phyloP scores from a whole-genome alignment of 2,329 filamentous ascomycete species.

The Lachnellula hyalina region DNA sequence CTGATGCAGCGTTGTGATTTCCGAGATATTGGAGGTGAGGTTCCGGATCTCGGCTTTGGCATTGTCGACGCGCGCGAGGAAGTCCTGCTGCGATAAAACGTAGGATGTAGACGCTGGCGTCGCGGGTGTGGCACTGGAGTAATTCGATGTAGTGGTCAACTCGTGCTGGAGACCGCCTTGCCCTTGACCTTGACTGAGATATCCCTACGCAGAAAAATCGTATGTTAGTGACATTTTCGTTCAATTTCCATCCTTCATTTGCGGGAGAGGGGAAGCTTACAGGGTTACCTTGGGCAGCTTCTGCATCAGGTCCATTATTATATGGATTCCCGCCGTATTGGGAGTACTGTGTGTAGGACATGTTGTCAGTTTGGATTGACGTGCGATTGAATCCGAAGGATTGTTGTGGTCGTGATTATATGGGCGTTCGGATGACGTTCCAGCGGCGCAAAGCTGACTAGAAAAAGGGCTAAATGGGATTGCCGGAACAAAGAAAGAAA shows the following conservation, averaged over 20 bases:
- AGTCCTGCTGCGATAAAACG: constrained; percentile 58
- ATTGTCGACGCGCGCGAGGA: constrained; percentile 60
- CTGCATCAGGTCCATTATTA: constrained; percentile 44
- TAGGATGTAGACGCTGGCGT: constrained; percentile 26
- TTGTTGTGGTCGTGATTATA: too few species aligned
- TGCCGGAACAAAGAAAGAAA: too few species aligned
- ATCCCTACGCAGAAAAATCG: constrained; percentile 3
- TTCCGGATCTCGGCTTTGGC: constrained; percentile 63
- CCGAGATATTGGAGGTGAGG: constrained; percentile 60
- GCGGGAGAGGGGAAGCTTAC: constrained; percentile 7
- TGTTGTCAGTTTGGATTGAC: constrained; percentile 36
- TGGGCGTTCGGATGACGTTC: background rate
- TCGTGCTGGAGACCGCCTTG: constrained; percentile 20
- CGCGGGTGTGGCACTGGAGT: constrained; percentile 24
- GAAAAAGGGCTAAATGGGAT: too few species aligned
- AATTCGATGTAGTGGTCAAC: constrained; percentile 23
- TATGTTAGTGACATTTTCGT: constrained; percentile 5
- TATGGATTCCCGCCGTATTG: constrained; percentile 54
- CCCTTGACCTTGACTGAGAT: constrained; percentile 10
- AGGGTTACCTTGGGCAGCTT: constrained; percentile 29
- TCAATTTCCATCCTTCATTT: background rate
- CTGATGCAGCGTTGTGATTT: constrained; percentile 66
- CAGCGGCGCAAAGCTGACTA: too few species aligned
- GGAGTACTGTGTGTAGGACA: constrained; percentile 60
- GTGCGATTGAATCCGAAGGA: constrained; percentile 7